A percentile compares a stretch with the other conserved stretches of the same genome.
phyloP scores from a whole-genome alignment of 1,139 yeast genomes.

The Magnusiomyces fungicola region DNA sequence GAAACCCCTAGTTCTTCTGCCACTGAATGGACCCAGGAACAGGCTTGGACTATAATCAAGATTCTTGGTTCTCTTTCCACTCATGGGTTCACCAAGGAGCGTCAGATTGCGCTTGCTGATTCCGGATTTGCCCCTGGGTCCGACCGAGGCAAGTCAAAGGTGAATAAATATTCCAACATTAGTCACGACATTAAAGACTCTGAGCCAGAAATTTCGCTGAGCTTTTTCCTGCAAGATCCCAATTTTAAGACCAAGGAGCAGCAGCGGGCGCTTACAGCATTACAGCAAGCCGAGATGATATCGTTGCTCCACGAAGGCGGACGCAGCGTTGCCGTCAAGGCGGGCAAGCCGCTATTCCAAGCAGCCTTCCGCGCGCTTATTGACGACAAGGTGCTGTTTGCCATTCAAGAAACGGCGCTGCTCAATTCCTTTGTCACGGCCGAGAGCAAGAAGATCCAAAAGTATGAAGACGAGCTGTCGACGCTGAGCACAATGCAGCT shows the following conservation, averaged over 20 bases:
- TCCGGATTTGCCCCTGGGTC: neutral
- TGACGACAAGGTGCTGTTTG: constrained; percentile 48
- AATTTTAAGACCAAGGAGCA: constrained; percentile 53
- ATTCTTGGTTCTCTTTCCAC: constrained; percentile 37
- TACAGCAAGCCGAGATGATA: constrained; percentile 76
- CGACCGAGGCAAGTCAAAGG: neutral
- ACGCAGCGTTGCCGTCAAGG: constrained; percentile 52
- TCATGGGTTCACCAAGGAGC: constrained; percentile 3
- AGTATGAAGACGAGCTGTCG: constrained; percentile 65
- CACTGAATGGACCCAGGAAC: constrained; percentile 61
- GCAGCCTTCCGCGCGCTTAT: constrained; percentile 72
- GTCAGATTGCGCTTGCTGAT: constrained; percentile 4
- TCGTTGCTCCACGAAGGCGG: constrained; percentile 68
- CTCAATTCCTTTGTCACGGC: constrained; percentile 46
- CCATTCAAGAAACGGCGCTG: constrained; percentile 58
- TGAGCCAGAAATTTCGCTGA: constrained; percentile 7
- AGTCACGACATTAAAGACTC: neutral
- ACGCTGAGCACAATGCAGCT: constrained; percentile 44
- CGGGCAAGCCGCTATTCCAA: constrained; percentile 78
- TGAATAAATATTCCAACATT: neutral
- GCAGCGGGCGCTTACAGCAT: constrained; percentile 50
- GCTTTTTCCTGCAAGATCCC: constrained; percentile 33
- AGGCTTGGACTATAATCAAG: constrained; percentile 82
- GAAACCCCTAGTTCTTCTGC: neutral
- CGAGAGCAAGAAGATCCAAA: constrained; percentile 58